phyloP scores from a whole-genome alignment of 2,329 filamentous ascomycete genomes.

The Tympanopsis confertula region DNA sequence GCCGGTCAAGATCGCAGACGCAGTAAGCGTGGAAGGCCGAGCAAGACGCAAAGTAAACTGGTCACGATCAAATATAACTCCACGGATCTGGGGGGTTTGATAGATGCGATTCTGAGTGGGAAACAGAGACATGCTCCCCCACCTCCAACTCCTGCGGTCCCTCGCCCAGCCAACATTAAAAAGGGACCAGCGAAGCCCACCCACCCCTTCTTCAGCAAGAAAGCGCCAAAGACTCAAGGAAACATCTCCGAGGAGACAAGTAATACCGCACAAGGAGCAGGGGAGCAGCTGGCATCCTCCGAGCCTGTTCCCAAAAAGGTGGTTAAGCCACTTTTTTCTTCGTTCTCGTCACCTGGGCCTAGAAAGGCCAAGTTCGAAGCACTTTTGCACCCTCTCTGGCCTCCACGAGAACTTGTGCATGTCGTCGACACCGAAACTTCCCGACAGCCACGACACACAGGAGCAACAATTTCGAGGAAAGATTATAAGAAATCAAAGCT shows the following conservation, averaged over 20 bases:
- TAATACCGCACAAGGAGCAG: not conserved
- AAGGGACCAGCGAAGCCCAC: conserved; percentile 28
- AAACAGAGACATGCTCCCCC: not conserved
- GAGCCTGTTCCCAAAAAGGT: too few relatives aligned
- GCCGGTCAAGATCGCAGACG: conserved; percentile 2
- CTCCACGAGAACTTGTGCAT: conserved; percentile 19
- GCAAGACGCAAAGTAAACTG: not conserved
- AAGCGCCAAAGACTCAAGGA: conserved; percentile 15
- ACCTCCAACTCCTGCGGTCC: not conserved
- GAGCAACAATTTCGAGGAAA: not conserved
- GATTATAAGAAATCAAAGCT: not conserved
- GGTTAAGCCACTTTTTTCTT: too few relatives aligned
- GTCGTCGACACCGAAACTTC: not conserved
- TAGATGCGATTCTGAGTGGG: not conserved
- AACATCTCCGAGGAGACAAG: not conserved
- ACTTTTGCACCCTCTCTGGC: conserved; percentile 24
- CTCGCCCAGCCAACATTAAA: not conserved
- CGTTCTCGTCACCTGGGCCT: too few relatives aligned
- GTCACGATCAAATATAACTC: not conserved
- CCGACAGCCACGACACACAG: conserved; percentile 1
- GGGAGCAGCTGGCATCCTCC: too few relatives aligned
- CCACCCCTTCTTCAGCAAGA: conserved; percentile 52
- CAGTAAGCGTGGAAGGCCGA: not conserved
- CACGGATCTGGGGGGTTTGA: not conserved
- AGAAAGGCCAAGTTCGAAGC: too few relatives aligned